Evolutionary conservation across 2,329 filamentous ascomycete genomes (phyloP), one percentile per base, ranked within the genome.

Genomic region (Monilinia fructicola): DNA sequence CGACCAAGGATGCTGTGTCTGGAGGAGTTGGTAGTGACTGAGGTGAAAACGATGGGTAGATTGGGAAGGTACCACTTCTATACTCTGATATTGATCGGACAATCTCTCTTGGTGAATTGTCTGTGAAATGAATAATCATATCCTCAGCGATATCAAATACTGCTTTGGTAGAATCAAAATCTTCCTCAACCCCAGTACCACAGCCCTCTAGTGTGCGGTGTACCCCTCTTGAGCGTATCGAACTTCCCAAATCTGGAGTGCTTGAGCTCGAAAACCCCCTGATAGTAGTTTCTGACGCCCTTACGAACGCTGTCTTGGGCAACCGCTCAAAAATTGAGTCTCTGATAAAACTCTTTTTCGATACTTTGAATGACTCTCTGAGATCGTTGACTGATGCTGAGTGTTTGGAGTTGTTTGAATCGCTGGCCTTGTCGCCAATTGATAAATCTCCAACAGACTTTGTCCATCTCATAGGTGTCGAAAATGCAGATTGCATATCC

Each of bases 121-220:
- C 79, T 18, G 80, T 82, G 65, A 88, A 81, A 55, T 84, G 79
- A 31, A 89, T 78, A 2, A 87, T 79, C 1, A 87, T 73, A 68
- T 89, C 83, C 71, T 89, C 87, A 0, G 79, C 71, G 53, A 85
- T 75, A 0, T 83, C 81, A 28, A 89, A 77, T 0, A 86, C 79
- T 0, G 82, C 78, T 44, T 79, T 64, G 52, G 69, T 75, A n/a
- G 63, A 52, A 38, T 46, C 11, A 31, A 23, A 40, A 26, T 67
- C n/a, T 10, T 67, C 63, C 40, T 67, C 28, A 2, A 77, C 71
- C 9, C 73, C 74, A 1, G 76, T 75, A 71, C 82, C 78, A 0
- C 58, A 50, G 5, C 31, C 9, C 28, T 26, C 18, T 21, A 35
- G 14, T 50, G 23, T 26, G n/a, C 31, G 31, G 11, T 21, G 44